These are phyloP conservation scores for Mortierella sp. DNA, from an alignment of 371 early-diverging fungal genomes.

Conservation along the genomic window DNA sequence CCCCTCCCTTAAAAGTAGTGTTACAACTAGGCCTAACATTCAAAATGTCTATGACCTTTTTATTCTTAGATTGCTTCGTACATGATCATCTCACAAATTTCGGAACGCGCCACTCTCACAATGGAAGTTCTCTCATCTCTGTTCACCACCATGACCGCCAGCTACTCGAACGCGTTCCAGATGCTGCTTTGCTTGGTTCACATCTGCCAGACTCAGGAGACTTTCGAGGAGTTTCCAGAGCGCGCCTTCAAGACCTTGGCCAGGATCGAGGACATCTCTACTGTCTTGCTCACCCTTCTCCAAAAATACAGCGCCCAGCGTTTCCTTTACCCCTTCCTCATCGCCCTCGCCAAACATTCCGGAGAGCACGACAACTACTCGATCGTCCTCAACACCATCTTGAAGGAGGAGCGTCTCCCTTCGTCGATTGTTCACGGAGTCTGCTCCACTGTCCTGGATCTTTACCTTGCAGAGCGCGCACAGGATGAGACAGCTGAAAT, in stretches of 20 bases:
- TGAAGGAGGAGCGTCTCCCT: slow-evolving; percentile 62
- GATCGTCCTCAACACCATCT: slow-evolving; percentile 60
- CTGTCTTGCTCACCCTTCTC: slow-evolving; percentile 59
- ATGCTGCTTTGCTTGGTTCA: slow-evolving; percentile 75
- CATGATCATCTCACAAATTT: slow-evolving; percentile 79
- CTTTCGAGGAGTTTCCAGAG: slow-evolving; percentile 62
- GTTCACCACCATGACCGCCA: slow-evolving; percentile 61
- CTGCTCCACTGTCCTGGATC: slow-evolving; percentile 60
- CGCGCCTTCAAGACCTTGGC: slow-evolving; percentile 58
- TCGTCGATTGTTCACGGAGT: slow-evolving; percentile 61
- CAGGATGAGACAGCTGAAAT: slow-evolving; percentile 34
- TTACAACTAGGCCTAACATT: not conserved
- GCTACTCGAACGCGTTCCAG: slow-evolving; percentile 58
- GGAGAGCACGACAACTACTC: slow-evolving; percentile 48
- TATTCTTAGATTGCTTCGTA: slow-evolving; percentile 65
- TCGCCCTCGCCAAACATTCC: slow-evolving; percentile 45
- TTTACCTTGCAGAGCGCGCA: slow-evolving; percentile 57
- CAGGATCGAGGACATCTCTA: slow-evolving; percentile 47
- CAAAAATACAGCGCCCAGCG: slow-evolving; percentile 68
- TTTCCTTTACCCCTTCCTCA: slow-evolving; percentile 64
- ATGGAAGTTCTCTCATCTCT: slow-evolving; percentile 65
- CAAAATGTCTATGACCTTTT: not conserved
- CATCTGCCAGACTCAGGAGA: slow-evolving; percentile 75
- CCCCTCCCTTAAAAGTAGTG: too few relatives aligned
- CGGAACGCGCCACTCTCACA: slow-evolving; percentile 65